Conservation (phyloP, 495 filamentous ascomycete genomes). For the Paragyromitra xinjiangensis region DNA sequence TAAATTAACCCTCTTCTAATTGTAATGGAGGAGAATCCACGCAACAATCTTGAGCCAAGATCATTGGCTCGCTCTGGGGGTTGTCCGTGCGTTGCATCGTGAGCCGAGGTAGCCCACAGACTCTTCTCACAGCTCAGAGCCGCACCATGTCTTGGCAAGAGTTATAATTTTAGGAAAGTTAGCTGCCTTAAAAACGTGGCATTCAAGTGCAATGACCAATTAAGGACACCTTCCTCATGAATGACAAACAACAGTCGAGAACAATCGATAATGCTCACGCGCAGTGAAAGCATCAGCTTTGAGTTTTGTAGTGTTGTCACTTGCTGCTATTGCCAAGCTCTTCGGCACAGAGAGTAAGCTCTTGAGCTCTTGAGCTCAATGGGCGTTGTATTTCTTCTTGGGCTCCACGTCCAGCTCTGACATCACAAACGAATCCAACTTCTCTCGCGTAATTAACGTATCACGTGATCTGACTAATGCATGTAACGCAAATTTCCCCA, state of each 20-base stretch:
- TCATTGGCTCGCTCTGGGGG: not conserved
- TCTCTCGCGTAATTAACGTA: too few species aligned
- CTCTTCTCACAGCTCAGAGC: not conserved
- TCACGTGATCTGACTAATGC: slow-evolving; percentile 37
- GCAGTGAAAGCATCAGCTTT: not conserved
- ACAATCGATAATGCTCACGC: too few species aligned
- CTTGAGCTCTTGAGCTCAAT: not conserved
- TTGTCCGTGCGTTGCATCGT: too few species aligned
- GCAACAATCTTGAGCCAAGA: not conserved
- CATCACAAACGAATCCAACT: too few species aligned
- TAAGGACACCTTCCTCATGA: too few species aligned
- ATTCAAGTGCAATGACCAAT: too few species aligned
- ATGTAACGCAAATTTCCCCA: not conserved
- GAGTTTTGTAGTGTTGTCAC: not conserved
- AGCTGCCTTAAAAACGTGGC: too few species aligned
- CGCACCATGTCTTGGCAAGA: not conserved
- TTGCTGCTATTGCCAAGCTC: not conserved
- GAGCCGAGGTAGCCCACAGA: too few species aligned
- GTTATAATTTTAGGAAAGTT: not conserved
- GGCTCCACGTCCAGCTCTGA: too few species aligned
- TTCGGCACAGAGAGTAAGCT: not conserved
- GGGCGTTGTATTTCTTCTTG: not conserved
- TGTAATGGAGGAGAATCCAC: not conserved
- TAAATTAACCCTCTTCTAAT: not conserved
- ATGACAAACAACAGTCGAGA: too few species aligned